phyloP scores from a whole-genome alignment of 2,329 filamentous ascomycete species.

The Monosporascus sp. region DNA sequence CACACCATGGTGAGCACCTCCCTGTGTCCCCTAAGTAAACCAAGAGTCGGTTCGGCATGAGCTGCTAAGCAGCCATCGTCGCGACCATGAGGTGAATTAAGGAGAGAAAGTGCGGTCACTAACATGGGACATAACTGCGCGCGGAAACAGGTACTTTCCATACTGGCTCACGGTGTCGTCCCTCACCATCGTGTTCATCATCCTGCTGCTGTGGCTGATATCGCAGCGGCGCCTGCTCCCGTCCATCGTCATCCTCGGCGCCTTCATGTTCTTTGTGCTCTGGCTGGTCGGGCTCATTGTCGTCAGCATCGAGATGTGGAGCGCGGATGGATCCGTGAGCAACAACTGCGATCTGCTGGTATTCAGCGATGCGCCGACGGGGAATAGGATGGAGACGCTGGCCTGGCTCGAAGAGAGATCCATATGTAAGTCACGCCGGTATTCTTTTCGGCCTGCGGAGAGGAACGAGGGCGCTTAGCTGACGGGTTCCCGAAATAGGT shows the following conservation, averaged over 20 bases:
- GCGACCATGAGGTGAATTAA: too few relatives aligned
- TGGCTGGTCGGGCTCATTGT: slow-evolving; percentile 64
- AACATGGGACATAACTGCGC: background rate
- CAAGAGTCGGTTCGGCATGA: too few relatives aligned
- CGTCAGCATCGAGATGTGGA: slow-evolving; percentile 59
- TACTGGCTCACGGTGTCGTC: slow-evolving; percentile 57
- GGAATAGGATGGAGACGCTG: slow-evolving; percentile 49
- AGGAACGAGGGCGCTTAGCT: background rate
- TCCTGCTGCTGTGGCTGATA: slow-evolving; percentile 59
- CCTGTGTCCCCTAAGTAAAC: background rate
- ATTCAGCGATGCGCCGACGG: slow-evolving; percentile 44
- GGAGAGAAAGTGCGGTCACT: too few relatives aligned
- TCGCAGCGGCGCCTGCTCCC: slow-evolving; percentile 56
- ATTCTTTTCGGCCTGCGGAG: background rate
- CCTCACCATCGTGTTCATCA: slow-evolving; percentile 63
- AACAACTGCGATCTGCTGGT: slow-evolving; percentile 56
- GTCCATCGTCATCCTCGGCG: slow-evolving; percentile 58
- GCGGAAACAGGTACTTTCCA: slow-evolving; percentile 55
- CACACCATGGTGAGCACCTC: slow-evolving; percentile 52
- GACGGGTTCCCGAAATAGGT: slow-evolving; percentile 31
- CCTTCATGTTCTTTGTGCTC: slow-evolving; percentile 62
- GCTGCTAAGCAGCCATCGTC: too few relatives aligned
- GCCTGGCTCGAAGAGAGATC: slow-evolving; percentile 60
- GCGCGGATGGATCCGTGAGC: slow-evolving; percentile 53
- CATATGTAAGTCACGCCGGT: slow-evolving; percentile 50